Evolutionary conservation across 2,329 filamentous ascomycete genomes (phyloP), one percentile per base, ranked within the genome.

Genomic region (Xylariaceae sp.): DNA sequence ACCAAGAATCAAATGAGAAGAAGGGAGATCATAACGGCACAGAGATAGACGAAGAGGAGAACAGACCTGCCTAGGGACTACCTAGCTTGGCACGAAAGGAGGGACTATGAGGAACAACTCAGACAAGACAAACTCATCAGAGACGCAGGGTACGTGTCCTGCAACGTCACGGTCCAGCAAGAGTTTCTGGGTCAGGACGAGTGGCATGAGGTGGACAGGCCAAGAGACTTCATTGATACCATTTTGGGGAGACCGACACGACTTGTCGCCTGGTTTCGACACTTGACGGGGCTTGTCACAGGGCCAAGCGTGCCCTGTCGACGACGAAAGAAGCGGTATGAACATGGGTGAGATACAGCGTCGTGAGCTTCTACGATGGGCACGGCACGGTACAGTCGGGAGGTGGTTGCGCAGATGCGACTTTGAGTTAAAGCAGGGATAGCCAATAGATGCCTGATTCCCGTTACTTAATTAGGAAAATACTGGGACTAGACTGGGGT

Each of bases 1-100:
- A 26, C 40, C n/a, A 45, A 41, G 39, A 16, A 52, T 45, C 39
- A 42, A 43, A 52, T 53, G 42, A 50, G 45, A 48, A 52, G 42
- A 45, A 47, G 42, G 43, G 38, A 37, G 35, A 37, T 41, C 15
- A 38, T 26, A 42, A 46, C 43, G 44, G 44, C 35, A 31, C 36
- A 38, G 35, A 49, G 41, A 43, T 47, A 47, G 22, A 6, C 38
- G 33, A 47, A 43, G 44, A 48, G 46, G 53, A 47, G 44, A 50
- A 32, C 30, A n/a, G 6, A 17, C 13, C 13, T n/a, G n/a, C 7
- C 17, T 24, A 24, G 17, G 16, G 19, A 37, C 33, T 19, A 26
- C 35, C 16, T 19, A 36, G 19, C 22, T 26, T 26, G 22, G 22
- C 22, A 26, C 22, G 22, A 26, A 26, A 11, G 22, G 11, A 11